A percentile compares a stretch with the other conserved stretches of the same genome.
Evolutionary conservation across 768 basidiomycete species (phyloP).

Genomic region (Lentinus tigrinus): DNA sequence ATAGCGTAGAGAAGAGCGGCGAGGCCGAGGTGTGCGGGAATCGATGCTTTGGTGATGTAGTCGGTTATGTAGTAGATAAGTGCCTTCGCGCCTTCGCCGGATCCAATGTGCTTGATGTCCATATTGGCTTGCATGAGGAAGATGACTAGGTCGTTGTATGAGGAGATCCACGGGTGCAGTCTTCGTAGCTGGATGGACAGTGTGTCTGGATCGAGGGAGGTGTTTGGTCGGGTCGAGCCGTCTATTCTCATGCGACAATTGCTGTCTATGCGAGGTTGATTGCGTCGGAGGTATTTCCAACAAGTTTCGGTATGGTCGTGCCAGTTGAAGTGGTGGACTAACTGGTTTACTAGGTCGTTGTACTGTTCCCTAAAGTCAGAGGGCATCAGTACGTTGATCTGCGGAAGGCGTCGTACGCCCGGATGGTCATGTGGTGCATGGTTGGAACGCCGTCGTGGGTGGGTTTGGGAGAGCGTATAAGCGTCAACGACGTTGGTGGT

Average conservation of each 20-base stretch:
- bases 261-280: neutral
- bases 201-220: conserved; percentile 4
- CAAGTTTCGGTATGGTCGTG: conserved; percentile 13
- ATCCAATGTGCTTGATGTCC: conserved; percentile 34
- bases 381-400: neutral
- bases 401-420: neutral
- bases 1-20: conserved; percentile 1
- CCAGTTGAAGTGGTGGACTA: neutral
- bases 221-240: conserved; percentile 1
- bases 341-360: neutral
- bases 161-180: conserved; percentile 1
- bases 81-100: conserved; percentile 32
- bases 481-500: neutral
- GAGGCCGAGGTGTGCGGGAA: conserved; percentile 23
- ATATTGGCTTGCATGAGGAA: conserved; percentile 26
- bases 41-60: conserved; percentile 33
- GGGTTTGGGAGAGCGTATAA: neutral
- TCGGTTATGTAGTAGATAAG: conserved; percentile 37
- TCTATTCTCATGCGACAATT: conserved; percentile 12
- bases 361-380: neutral
- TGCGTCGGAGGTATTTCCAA: conserved; percentile 18
- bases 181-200: conserved; percentile 8
- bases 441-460: neutral
- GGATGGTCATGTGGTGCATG: neutral
- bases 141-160: conserved; percentile 1